Conservation (phyloP, 352 stramenopile genomes). For the Phytophthora brassicae region DNA sequence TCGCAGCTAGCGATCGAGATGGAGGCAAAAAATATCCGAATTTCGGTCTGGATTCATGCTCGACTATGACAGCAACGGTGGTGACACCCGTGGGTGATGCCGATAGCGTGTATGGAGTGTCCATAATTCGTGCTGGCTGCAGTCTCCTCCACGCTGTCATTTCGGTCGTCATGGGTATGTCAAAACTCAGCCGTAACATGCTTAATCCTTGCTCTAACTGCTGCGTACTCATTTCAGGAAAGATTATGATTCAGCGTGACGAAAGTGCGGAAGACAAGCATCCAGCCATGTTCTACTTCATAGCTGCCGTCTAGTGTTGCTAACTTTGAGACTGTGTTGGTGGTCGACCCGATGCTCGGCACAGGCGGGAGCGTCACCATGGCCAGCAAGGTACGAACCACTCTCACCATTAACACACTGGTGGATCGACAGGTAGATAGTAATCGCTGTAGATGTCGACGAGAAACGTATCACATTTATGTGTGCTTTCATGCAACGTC, state of each 20-base stretch:
- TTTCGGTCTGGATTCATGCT: constrained; percentile 57
- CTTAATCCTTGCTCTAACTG: neutral
- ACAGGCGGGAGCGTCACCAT: constrained; percentile 89
- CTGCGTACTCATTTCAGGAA: constrained; percentile 44
- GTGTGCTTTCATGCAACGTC: constrained; percentile 84
- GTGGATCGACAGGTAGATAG: constrained; percentile 33
- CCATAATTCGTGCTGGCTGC: constrained; percentile 92
- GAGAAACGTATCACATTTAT: constrained; percentile 92
- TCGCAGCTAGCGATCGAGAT: constrained; percentile 43
- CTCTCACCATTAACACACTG: neutral
- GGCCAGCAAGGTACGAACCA: constrained; percentile 77
- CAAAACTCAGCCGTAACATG: too few species aligned
- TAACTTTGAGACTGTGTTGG: constrained; percentile 79
- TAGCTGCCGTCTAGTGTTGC: constrained; percentile 90
- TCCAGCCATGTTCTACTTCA: constrained; percentile 91
- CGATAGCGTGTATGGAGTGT: constrained; percentile 86
- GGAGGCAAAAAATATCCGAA: constrained; percentile 52
- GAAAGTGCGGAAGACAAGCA: constrained; percentile 85
- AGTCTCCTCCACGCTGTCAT: constrained; percentile 89
- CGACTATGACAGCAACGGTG: constrained; percentile 44
- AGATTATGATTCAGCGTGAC: constrained; percentile 96
- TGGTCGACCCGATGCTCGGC: constrained; percentile 96
- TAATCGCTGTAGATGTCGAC: constrained; percentile 81
- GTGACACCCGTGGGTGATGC: constrained; percentile 58
- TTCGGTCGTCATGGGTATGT: constrained; percentile 66